Base-by-base conservation (phyloP, 257 asterid species). In the Salvia rosmarinus region DNA sequence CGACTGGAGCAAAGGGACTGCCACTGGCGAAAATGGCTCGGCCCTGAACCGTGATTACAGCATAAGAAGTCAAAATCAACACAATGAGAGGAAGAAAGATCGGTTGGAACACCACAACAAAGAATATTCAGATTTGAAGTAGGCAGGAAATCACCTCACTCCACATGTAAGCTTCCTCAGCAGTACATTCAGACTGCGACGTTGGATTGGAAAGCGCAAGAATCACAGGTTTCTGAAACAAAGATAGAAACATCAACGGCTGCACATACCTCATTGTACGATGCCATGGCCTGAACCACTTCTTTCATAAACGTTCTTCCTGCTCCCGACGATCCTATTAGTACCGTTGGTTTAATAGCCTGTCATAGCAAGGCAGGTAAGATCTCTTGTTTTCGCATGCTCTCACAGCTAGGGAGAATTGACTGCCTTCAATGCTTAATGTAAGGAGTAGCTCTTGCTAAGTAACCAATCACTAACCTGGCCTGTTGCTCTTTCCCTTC, bases 181-280 rank as follows among this genome's bases (percentile, higher is more conserved):
- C 98, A 46, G 96, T 91, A 73, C 98, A 91, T 71, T 91, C 98
- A 6, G 98, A 89, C 81, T 91, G 98, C 28, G 98, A 91, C 46
- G 98, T 91, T 13, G 98, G 98, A 85, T 91, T 91, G 55, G 98
- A 91, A 75, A 91, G 95, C 20, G 98, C 90, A 37, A 91, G 92
- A 69, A 91, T 88, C 43, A 91, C 71, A 23, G 98, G 96, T 82
- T 85, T 91, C 98, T 91, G 90, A 81, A 62, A 76, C 12, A 25
- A 58, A 55, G 51, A 67, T 30, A 6, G n/a, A n/a, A n/a, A n/a
- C n/a, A n/a, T 58, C 10, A 5, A 44, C 13, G 3, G 56, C 14
- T 20, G 19, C 34, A n/a, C n/a, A 19, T 64, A 92, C 98, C 92
- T 92, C 86, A 4, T 92, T 92, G 64, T 75, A 75, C 44, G 96